A percentile compares a stretch with the other conserved stretches of the same genome.
Evolutionary conservation across 768 basidiomycete genomes (phyloP).

Genomic region (Steccherinum ochraceum): DNA sequence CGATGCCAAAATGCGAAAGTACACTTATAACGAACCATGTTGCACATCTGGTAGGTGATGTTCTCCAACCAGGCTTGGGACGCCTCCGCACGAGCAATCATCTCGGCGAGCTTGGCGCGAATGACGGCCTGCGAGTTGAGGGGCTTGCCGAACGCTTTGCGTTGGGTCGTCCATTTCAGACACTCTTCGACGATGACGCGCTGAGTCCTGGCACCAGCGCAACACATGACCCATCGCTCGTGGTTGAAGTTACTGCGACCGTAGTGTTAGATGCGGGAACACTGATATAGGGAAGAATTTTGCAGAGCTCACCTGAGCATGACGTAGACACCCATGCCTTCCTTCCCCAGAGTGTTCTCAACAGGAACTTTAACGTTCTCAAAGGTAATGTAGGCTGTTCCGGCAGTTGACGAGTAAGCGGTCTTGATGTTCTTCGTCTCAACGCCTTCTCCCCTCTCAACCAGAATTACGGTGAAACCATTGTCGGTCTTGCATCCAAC

Average conservation of each 20-base stretch:
- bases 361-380: constrained; percentile 83
- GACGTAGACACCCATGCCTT: constrained; percentile 66
- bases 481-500: constrained; percentile 68
- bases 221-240: constrained; percentile 90
- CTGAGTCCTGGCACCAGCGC: constrained; percentile 58
- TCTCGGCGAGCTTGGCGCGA: constrained; percentile 77
- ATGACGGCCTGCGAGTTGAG: constrained; percentile 82
- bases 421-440: constrained; percentile 87
- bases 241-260: constrained; percentile 83
- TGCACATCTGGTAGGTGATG: constrained; percentile 81
- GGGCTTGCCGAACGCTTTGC: constrained; percentile 89
- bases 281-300: neutral
- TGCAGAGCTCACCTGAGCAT: constrained; percentile 40
- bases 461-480: constrained; percentile 80
- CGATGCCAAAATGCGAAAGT: constrained; percentile 4
- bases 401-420: constrained; percentile 82
- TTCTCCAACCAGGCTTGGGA: constrained; percentile 85
- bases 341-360: constrained; percentile 79
- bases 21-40: constrained; percentile 48
- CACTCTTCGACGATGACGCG: constrained; percentile 77
- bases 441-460: constrained; percentile 76
- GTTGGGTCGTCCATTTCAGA: constrained; percentile 83
- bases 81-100: constrained; percentile 83
- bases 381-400: constrained; percentile 80
- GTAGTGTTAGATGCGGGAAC: constrained; percentile 9